A percentile compares a stretch with the other conserved stretches of the same genome.
Conservation (phyloP, 2,329 filamentous ascomycete species). For the Fusarium udum region DNA sequence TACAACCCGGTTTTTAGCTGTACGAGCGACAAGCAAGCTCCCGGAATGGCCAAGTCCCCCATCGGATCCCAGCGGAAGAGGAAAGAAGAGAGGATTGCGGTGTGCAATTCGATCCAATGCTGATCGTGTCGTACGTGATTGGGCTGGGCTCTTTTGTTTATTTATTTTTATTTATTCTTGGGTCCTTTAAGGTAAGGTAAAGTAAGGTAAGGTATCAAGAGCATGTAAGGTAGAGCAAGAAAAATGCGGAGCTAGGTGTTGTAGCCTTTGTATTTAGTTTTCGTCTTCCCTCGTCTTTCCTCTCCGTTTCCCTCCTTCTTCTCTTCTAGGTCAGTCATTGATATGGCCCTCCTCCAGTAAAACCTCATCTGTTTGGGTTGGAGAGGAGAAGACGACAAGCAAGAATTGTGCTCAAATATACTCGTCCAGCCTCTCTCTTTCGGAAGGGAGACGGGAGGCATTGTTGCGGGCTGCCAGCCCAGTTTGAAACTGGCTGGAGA, state of each 20-base stretch:
- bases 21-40: constrained; percentile 16
- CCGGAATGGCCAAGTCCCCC: constrained; percentile 18
- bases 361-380: constrained; percentile 30
- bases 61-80: constrained; percentile 10
- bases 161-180: background rate
- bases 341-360: constrained; percentile 27
- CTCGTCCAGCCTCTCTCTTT: constrained; percentile 20
- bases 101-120: constrained; percentile 28
- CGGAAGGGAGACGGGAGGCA: constrained; percentile 18
- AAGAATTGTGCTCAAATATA: constrained; percentile 1
- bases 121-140: constrained; percentile 3
- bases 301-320: constrained; percentile 12
- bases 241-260: constrained; percentile 30
- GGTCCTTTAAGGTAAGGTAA: background rate
- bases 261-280: constrained; percentile 24
- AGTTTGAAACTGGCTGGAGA: constrained; percentile 19
- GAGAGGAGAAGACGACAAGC: constrained; percentile 31
- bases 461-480: constrained; percentile 26
- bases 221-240: background rate
- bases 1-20: constrained; percentile 23
- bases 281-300: constrained; percentile 1
- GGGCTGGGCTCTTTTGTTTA: constrained; percentile 10
- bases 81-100: constrained; percentile 20
- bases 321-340: constrained; percentile 30
- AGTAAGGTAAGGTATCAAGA: background rate